Conservation (phyloP, 2,329 filamentous ascomycete species). For the Cadophora malorum region DNA sequence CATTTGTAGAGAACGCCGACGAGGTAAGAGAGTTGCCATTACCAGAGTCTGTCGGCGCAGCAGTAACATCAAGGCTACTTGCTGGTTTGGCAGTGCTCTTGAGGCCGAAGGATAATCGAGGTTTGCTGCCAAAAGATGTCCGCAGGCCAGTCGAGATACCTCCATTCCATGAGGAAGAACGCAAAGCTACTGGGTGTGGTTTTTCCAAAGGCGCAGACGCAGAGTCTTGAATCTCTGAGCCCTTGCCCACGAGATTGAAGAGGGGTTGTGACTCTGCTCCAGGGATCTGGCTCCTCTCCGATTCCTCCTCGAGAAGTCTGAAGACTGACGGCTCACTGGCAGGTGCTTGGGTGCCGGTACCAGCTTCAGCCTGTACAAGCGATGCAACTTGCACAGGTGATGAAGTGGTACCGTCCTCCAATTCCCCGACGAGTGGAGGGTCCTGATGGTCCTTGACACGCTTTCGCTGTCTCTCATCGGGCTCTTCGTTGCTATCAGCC, state of each 20-base stretch:
- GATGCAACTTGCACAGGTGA: neutral
- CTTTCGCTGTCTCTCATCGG: conserved; percentile 35
- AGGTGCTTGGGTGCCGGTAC: conserved; percentile 3
- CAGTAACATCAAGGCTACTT: neutral
- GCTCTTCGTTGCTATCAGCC: conserved; percentile 27
- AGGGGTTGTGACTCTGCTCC: neutral
- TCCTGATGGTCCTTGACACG: conserved; percentile 20
- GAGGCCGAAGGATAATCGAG: neutral
- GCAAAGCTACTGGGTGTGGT: neutral
- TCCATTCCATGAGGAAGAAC: conserved; percentile 49
- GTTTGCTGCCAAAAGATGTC: conserved; percentile 48
- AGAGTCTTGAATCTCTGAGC: conserved; percentile 44
- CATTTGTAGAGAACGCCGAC: neutral
- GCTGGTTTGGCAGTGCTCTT: neutral
- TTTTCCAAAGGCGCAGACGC: neutral
- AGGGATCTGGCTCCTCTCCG: neutral
- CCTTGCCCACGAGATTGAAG: neutral
- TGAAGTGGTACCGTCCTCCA: conserved; percentile 15
- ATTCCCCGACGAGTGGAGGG: conserved; percentile 5
- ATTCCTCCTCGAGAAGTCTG: neutral
- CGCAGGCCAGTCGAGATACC: conserved; percentile 50
- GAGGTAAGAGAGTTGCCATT: neutral
- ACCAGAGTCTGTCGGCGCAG: neutral
- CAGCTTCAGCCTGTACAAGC: conserved; percentile 6
- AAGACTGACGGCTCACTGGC: neutral